Evolutionary conservation across 345 rosid genomes (phyloP).

Genomic region (Turnera subulata): DNA sequence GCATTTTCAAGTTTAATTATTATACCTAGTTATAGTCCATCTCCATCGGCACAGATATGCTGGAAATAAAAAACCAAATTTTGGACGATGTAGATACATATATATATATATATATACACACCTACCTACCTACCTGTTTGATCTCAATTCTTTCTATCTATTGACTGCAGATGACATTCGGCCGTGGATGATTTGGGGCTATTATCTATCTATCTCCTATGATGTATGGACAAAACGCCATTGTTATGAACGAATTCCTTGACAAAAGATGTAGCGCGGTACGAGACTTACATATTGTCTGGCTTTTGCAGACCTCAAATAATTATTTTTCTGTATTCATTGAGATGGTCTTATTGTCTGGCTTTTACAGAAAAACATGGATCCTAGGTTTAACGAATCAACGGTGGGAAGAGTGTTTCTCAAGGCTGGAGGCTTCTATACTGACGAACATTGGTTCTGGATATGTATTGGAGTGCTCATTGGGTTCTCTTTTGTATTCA

Average conservation of each 20-base stretch:
- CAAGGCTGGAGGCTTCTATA: constrained; percentile 59
- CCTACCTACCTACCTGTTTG: not conserved
- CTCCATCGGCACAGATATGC: no score
- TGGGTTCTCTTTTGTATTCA: constrained; percentile 74
- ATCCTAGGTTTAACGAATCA: constrained; percentile 41
- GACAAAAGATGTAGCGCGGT: constrained; percentile 75
- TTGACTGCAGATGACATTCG: constrained; percentile 56
- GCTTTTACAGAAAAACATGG: constrained; percentile 38
- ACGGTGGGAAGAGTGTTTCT: constrained; percentile 72
- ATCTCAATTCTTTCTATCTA: not conserved
- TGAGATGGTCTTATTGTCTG: constrained; percentile 15
- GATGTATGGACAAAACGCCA: constrained; percentile 96
- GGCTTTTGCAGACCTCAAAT: not conserved
- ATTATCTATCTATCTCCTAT: constrained; percentile 69
- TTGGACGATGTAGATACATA: no score
- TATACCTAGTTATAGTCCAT: no score
- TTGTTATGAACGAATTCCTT: constrained; percentile 82
- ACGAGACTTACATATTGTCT: constrained; percentile 23
- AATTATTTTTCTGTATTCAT: not conserved
- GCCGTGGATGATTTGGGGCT: constrained; percentile 82
- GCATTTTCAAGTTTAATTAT: no score
- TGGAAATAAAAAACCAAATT: no score
- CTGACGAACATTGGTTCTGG: constrained; percentile 74
- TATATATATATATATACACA: no score
- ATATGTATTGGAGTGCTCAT: constrained; percentile 67